Conservation (phyloP, 768 basidiomycete species). For the Termitomyces sp. region DNA sequence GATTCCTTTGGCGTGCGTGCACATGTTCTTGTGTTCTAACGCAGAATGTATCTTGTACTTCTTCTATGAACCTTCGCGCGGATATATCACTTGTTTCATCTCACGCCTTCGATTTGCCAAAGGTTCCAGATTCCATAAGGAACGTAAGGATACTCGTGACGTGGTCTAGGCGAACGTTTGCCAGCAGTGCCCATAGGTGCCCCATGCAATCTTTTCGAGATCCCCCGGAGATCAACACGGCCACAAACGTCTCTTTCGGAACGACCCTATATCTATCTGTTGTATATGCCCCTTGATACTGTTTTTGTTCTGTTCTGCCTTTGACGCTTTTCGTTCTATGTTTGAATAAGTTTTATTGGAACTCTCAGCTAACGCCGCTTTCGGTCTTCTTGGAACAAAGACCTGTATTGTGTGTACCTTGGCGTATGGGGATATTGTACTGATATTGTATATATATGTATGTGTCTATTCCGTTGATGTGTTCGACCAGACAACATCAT, state of each 20-base stretch:
- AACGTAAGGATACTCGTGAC: slow-evolving; percentile 5
- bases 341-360: slow-evolving; percentile 32
- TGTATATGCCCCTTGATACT: slow-evolving; percentile 32
- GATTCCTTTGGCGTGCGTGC: too few relatives aligned
- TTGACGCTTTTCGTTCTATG: slow-evolving; percentile 53
- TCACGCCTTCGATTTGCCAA: slow-evolving; percentile 7
- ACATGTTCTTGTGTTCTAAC: background rate
- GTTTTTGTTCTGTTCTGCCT: slow-evolving; percentile 50
- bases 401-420: slow-evolving; percentile 33
- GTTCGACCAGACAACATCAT: too few relatives aligned
- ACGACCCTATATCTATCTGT: slow-evolving; percentile 14
- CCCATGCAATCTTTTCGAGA: background rate
- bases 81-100: slow-evolving; percentile 15
- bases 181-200: background rate
- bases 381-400: slow-evolving; percentile 27
- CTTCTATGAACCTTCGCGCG: background rate
- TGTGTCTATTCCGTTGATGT: too few relatives aligned
- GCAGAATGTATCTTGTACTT: background rate
- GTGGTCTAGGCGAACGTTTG: background rate
- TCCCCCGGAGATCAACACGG: slow-evolving; percentile 1
- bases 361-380: slow-evolving; percentile 29
- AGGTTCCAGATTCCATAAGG: slow-evolving; percentile 4
- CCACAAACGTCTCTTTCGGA: background rate
- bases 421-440: slow-evolving; percentile 64
- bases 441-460: background rate